A percentile compares a stretch with the other conserved stretches of the same genome.
These are phyloP conservation scores for Zasmidium citrigriseum DNA, from an alignment of 2,329 filamentous ascomycete genomes.

Conservation along the genomic window DNA sequence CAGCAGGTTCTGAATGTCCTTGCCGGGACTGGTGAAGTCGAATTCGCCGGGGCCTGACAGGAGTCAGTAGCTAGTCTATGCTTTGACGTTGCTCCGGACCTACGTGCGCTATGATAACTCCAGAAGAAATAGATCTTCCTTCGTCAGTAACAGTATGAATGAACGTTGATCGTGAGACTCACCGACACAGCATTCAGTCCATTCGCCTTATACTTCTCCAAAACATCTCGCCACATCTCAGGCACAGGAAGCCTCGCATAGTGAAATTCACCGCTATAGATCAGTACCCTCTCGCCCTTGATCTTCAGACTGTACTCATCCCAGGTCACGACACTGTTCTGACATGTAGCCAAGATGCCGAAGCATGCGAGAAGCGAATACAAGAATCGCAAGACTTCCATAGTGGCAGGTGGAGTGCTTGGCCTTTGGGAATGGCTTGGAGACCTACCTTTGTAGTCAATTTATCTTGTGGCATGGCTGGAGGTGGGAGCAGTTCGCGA, in stretches of 20 bases:
- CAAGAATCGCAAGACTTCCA: not conserved
- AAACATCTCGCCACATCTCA: constrained; percentile 52
- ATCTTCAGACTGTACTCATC: constrained; percentile 57
- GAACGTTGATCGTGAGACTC: not conserved
- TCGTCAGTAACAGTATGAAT: not conserved
- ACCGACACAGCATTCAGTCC: constrained; percentile 21
- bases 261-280: constrained; percentile 58
- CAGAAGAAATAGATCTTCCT: constrained; percentile 29
- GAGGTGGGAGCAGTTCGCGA: not conserved
- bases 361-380: not conserved
- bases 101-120: constrained; percentile 28
- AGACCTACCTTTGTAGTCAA: not conserved
- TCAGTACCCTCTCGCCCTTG: constrained; percentile 53
- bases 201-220: constrained; percentile 51
- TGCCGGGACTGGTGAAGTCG: constrained; percentile 56
- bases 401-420: not conserved
- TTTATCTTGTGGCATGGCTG: not conserved
- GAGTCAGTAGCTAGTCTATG: no score
- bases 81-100: not conserved
- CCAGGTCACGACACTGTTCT: constrained; percentile 49
- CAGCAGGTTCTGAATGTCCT: constrained; percentile 56
- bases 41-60: constrained; percentile 16
- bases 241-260: constrained; percentile 55
- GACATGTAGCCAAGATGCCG: not conserved
- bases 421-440: no score